Evolutionary conservation across 495 filamentous ascomycete genomes (phyloP).

Genomic region (Letharia columbiana): DNA sequence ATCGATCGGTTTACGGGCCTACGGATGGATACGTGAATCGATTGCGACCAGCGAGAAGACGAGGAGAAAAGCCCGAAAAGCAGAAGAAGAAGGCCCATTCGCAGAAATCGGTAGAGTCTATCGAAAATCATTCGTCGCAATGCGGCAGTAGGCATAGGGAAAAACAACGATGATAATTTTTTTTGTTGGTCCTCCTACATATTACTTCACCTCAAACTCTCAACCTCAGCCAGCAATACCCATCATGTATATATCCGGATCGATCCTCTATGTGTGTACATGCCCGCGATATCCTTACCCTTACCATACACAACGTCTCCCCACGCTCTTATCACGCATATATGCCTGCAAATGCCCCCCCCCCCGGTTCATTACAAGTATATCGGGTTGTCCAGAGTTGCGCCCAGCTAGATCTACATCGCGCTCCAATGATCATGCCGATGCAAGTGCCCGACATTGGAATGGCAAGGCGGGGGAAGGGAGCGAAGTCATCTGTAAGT

Average conservation of each 20-base stretch:
- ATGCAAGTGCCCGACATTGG: neutral
- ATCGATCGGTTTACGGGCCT: no score
- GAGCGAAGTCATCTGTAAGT: neutral
- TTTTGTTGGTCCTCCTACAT: neutral
- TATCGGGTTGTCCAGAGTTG: neutral
- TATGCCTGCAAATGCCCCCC: neutral
- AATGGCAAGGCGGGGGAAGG: neutral
- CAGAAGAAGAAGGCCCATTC: neutral
- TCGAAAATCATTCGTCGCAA: neutral
- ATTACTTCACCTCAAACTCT: neutral
- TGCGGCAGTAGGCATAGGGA: neutral
- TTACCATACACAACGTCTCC: neutral
- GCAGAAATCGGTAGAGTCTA: neutral
- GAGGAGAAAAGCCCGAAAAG: no score
- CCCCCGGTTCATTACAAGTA: neutral
- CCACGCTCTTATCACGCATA: neutral
- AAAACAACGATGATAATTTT: neutral
- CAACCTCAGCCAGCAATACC: neutral
- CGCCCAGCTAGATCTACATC: neutral
- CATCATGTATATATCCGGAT: slow-evolving; percentile 15
- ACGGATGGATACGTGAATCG: no score
- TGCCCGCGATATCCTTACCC: slow-evolving; percentile 10
- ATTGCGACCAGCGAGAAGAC: neutral
- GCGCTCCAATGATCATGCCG: neutral
- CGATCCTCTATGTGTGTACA: slow-evolving; percentile 9